phyloP scores from a whole-genome alignment of 805 yeast genomes.

The Hanseniaspora pseudoguilliermondii region DNA sequence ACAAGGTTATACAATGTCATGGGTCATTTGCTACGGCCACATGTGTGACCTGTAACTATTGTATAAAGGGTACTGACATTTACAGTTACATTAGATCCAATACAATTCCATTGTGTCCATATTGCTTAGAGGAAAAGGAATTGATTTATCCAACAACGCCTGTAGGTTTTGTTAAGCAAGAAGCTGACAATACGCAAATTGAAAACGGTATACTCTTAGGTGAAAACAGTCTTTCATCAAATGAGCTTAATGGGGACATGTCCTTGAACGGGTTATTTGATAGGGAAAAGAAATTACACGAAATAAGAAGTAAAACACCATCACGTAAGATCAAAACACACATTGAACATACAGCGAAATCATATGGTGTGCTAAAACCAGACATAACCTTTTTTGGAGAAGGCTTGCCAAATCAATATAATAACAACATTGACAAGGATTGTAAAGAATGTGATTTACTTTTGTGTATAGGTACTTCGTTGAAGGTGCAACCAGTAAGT shows the following conservation, averaged over 20 bases:
- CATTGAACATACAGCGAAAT: constrained; percentile 28
- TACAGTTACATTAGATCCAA: constrained; percentile 45
- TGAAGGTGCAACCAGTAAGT: constrained; percentile 85
- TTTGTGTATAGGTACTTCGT: constrained; percentile 78
- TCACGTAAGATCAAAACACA: not conserved
- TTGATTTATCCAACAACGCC: constrained; percentile 21
- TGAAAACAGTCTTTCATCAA: constrained; percentile 11
- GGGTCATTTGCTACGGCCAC: constrained; percentile 85
- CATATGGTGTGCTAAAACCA: constrained; percentile 78
- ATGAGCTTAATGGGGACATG: not conserved
- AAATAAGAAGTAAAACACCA: not conserved
- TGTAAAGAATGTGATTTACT: constrained; percentile 59
- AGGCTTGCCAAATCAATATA: constrained; percentile 58
- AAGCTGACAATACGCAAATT: constrained; percentile 19
- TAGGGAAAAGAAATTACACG: not conserved
- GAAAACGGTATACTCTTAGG: constrained; percentile 1
- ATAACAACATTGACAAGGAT: constrained; percentile 47
- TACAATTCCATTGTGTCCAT: constrained; percentile 61
- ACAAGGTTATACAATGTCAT: constrained; percentile 74
- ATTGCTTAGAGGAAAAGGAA: constrained; percentile 39
- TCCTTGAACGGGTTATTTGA: not conserved
- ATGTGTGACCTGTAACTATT: constrained; percentile 61
- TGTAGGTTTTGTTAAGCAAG: constrained; percentile 16
- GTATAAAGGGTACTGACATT: constrained; percentile 52
- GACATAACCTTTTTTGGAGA: constrained; percentile 90